These are phyloP conservation scores for Malania oleifera DNA, from an alignment of 164 flowering plant genomes.

Conservation along the genomic window DNA sequence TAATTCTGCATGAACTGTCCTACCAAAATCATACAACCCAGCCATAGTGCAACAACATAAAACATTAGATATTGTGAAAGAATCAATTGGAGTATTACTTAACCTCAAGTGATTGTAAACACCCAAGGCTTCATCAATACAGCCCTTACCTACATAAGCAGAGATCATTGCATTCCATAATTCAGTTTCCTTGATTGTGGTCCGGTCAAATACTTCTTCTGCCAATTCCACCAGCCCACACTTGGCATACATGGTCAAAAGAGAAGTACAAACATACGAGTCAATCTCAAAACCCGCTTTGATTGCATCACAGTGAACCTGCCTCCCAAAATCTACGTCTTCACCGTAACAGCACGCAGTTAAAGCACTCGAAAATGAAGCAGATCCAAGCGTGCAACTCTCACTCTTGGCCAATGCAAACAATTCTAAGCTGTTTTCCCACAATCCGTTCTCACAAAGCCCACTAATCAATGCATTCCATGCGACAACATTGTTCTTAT, in stretches of 20 bases:
- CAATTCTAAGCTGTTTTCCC: slow-evolving; percentile 42
- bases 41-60: slow-evolving; percentile 36
- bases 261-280: slow-evolving; percentile 46
- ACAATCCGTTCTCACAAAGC: slow-evolving; percentile 41
- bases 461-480: slow-evolving; percentile 71
- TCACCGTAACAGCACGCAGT: slow-evolving; percentile 40
- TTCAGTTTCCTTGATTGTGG: slow-evolving; percentile 25
- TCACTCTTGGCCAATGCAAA: slow-evolving; percentile 35
- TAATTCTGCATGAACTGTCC: slow-evolving; percentile 44
- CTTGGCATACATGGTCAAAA: slow-evolving; percentile 53
- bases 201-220: slow-evolving; percentile 25
- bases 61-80: slow-evolving; percentile 35
- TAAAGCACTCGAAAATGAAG: slow-evolving; percentile 40
- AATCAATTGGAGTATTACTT: slow-evolving; percentile 23
- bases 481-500: slow-evolving; percentile 32
- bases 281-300: slow-evolving; percentile 42
- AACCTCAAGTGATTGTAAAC: slow-evolving; percentile 31
- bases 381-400: slow-evolving; percentile 25
- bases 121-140: slow-evolving; percentile 30
- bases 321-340: slow-evolving; percentile 32
- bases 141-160: slow-evolving; percentile 30
- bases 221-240: slow-evolving; percentile 31
- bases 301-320: slow-evolving; percentile 47
- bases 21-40: slow-evolving; percentile 34
- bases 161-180: slow-evolving; percentile 58